Evolutionary conservation across 148 eudicot species (phyloP).

Genomic region (Polygonum aviculare): DNA sequence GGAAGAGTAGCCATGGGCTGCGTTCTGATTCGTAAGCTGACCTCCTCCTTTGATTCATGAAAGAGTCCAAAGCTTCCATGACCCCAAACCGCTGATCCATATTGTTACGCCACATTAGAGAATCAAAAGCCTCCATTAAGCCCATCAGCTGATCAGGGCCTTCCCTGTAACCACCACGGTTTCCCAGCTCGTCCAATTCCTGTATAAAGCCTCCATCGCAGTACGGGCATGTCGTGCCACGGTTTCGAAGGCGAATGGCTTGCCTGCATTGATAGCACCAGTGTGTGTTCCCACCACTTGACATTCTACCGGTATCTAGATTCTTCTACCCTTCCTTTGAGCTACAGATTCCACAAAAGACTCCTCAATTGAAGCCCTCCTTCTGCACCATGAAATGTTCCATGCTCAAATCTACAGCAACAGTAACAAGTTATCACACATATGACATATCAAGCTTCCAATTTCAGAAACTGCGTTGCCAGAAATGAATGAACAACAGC

Average conservation of each 20-base stretch:
- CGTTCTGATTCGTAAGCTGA: slow-evolving; percentile 39
- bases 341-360: neutral
- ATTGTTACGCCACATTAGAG: slow-evolving; percentile 17
- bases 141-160: slow-evolving; percentile 39
- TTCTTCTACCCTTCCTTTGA: neutral
- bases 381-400: slow-evolving; percentile 1
- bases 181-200: slow-evolving; percentile 52
- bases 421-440: neutral
- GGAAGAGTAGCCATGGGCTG: slow-evolving; percentile 55
- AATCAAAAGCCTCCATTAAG: slow-evolving; percentile 35
- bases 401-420: neutral
- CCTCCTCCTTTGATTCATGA: slow-evolving; percentile 61
- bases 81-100: slow-evolving; percentile 36
- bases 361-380: neutral
- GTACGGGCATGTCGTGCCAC: slow-evolving; percentile 42
- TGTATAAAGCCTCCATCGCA: slow-evolving; percentile 80
- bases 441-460: neutral
- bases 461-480: neutral
- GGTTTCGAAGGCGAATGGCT: slow-evolving; percentile 45
- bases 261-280: slow-evolving; percentile 79
- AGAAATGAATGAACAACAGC: neutral
- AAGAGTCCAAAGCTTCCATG: slow-evolving; percentile 51
- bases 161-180: slow-evolving; percentile 21
- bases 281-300: slow-evolving; percentile 62
- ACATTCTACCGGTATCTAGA: slow-evolving; percentile 29